phyloP scores from a whole-genome alignment of 371 early-diverging fungal genomes.

The Phascolomyces articulosus region DNA sequence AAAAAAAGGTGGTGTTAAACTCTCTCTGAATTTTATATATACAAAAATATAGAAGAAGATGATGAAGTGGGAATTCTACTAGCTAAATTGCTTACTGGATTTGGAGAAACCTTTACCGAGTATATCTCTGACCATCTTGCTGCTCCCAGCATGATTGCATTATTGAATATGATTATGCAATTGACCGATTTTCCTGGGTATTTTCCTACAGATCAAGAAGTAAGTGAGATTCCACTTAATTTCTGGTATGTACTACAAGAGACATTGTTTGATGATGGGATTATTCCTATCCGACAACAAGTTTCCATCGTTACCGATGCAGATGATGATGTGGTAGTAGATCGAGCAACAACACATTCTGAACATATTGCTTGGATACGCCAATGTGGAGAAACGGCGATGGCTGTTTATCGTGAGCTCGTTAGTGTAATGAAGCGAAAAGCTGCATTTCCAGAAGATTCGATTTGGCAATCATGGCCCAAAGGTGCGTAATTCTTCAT shows the following conservation, averaged over 20 bases:
- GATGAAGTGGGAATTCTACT: slow-evolving; percentile 59
- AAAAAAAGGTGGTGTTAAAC: background rate
- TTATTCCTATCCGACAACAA: slow-evolving; percentile 30
- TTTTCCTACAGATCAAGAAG: slow-evolving; percentile 72
- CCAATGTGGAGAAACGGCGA: slow-evolving; percentile 33
- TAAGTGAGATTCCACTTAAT: slow-evolving; percentile 71
- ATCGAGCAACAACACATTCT: background rate
- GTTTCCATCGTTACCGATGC: slow-evolving; percentile 7
- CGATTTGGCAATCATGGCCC: slow-evolving; percentile 61
- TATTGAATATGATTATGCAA: slow-evolving; percentile 69
- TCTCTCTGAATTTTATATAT: background rate
- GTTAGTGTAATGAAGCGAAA: slow-evolving; percentile 57
- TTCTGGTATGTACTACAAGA: slow-evolving; percentile 80
- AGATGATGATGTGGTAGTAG: slow-evolving; percentile 19
- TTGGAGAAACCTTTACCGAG: slow-evolving; percentile 75
- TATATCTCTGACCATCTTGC: slow-evolving; percentile 54
- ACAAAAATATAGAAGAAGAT: slow-evolving; percentile 57
- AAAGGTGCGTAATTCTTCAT: slow-evolving; percentile 45
- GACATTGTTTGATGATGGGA: slow-evolving; percentile 51
- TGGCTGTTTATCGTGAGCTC: slow-evolving; percentile 54
- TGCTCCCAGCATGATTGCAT: slow-evolving; percentile 44
- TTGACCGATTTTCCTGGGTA: slow-evolving; percentile 74
- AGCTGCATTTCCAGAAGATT: slow-evolving; percentile 60
- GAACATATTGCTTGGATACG: slow-evolving; percentile 32
- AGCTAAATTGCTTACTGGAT: slow-evolving; percentile 63